Evolutionary conservation across 257 asterid species (phyloP), one percentile per base, ranked within the genome.

Genomic region (Lantana camara): DNA sequence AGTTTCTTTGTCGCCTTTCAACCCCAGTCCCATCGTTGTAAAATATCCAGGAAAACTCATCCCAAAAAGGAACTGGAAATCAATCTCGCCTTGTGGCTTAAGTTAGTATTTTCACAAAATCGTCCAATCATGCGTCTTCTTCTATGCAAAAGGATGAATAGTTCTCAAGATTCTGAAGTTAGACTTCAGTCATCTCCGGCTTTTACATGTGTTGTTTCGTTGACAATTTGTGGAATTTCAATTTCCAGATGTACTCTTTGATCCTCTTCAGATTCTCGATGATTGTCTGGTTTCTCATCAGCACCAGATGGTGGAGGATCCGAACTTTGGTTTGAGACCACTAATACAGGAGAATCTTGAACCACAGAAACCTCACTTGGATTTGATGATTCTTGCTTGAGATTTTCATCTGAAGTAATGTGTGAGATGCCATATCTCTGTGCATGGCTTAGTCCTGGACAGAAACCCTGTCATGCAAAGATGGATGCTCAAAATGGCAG

Each of bases 361-460:
- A 52, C 80, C 42, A 42, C 73, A 14, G 70, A 60, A 32, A 59
- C 71, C 75, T 72, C 66, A 30, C 64, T 72, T 42, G 76, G 67
- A 42, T 69, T 76, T 60, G 84, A 64, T 65, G 89, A 55, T 53
- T 80, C 83, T 3, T 77, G 78, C 73, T 60, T 74, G 21, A 17
- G 63, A 63, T 49, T 77, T 46, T 75, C 61, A 24, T 77, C 84
- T 19, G 83, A 68, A 64, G 72, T 57, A 54, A 66, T 69, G 38
- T 79, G 85, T 53, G 92, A 77, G 72, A 93, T 73, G 64, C 96
- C 96, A 69, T 74, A 87, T 75, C 95, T 87, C 81, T 93, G 99
- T 24, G 74, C 95, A 40, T 90, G 83, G 34, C 91, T 87, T 59
- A 85, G 82, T 49, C 96, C 96, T 0, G 94, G 96, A 74, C 98